Evolutionary conservation across 371 early-diverging fungal genomes (phyloP), one percentile per base, ranked within the genome.

Genomic region (Mucor sp.): DNA sequence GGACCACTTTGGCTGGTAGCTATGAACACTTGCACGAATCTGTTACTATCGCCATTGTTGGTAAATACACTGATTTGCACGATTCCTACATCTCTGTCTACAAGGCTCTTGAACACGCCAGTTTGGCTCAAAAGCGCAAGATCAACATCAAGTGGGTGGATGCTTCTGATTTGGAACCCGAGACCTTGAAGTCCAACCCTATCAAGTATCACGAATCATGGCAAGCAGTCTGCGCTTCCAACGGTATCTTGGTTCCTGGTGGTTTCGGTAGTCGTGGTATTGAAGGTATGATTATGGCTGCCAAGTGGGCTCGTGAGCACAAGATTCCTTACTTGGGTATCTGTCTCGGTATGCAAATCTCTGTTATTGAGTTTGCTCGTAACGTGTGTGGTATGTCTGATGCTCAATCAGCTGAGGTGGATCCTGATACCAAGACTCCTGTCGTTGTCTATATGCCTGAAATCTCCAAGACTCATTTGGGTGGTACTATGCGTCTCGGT

Each of bases 221-320:
- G 99, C 86, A 92, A 72, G 81, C 82, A 35, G 78, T 99, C 56
- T 92, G 93, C 80, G 86, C 90, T 23, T 93, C 96, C 37, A 82
- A 97, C 77, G 99, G 99, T 64, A 94, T 99, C 60, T 83, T 99
- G n/a, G 95, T 99, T 25, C 99, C 99, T 21, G 99, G 99, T 73
- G 99, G 99, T 35, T 99, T 99, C 78, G 99, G 99, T 60, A 82
- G 82, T 62, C 95, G 99, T 76, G 99, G 99, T 69, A 91, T 93
- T 43, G 99, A 99, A 76, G 99, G 99, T 71, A 99, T 95, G 93
- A 89, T 99, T 47, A 76, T 88, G 41, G 99, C 98, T n/a, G 93
- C 93, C 69, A 93, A 95, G 71, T 99, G 96, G 95, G 99, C 99
- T 23, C 94, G 99, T 77, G 96, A 97, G 80, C 94, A 98, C 83